These are phyloP conservation scores for Aspergillus phoenicis DNA, from an alignment of 2,329 filamentous ascomycete genomes.

Conservation along the genomic window DNA sequence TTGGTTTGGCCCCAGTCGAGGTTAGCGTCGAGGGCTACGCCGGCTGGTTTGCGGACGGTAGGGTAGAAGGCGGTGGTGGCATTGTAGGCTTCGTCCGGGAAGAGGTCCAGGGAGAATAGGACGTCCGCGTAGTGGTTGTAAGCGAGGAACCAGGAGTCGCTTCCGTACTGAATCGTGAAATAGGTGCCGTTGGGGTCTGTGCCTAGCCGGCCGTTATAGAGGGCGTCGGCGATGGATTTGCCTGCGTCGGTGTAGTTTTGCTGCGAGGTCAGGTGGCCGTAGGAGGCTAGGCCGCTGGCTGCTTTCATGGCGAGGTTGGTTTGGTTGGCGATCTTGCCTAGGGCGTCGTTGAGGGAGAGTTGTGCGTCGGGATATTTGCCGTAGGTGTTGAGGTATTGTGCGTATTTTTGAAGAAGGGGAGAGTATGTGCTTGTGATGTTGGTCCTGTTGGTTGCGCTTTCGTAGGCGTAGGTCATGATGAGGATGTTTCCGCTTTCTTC, in stretches of 20 bases:
- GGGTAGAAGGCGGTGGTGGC: constrained; percentile 39
- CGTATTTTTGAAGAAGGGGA: constrained; percentile 36
- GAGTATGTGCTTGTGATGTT: constrained; percentile 35
- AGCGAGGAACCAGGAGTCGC: constrained; percentile 31
- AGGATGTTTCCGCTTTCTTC: constrained; percentile 44
- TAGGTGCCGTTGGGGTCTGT: constrained; percentile 35
- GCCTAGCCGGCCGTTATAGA: constrained; percentile 35
- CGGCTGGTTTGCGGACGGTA: constrained; percentile 30
- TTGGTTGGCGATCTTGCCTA: constrained; percentile 41
- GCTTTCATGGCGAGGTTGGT: constrained; percentile 49
- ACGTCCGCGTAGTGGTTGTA: constrained; percentile 44
- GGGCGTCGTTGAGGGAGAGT: constrained; percentile 44
- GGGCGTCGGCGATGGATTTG: constrained; percentile 33
- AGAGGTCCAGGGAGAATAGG: constrained; percentile 38
- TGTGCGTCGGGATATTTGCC: constrained; percentile 39
- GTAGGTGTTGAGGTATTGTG: constrained; percentile 40
- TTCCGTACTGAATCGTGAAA: constrained; percentile 39
- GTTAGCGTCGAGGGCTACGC: constrained; percentile 38
- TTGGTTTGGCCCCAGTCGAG: constrained; percentile 42
- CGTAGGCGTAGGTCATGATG: constrained; percentile 39
- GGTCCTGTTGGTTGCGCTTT: constrained; percentile 37
- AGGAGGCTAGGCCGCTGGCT: constrained; percentile 43
- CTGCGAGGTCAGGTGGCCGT: constrained; percentile 28
- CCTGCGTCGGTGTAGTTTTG: constrained; percentile 37
- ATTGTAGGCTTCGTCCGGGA: constrained; percentile 37